These are phyloP conservation scores for Picochlorum costavermella DNA, from an alignment of 139 green algal genomes.

Conservation along the genomic window DNA sequence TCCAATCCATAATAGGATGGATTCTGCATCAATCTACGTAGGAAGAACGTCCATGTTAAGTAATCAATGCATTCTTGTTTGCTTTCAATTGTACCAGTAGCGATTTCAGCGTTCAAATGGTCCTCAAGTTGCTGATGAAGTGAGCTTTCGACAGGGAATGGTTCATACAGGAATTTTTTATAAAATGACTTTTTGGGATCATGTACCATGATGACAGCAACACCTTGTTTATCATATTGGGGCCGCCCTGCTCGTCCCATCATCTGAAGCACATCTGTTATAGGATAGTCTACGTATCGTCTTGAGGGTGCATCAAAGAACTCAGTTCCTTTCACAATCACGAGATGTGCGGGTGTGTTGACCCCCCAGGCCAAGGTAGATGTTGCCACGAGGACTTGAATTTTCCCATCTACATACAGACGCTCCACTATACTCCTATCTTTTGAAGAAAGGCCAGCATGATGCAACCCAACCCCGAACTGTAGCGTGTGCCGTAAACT, in stretches of 20 bases:
- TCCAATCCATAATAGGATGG: conserved; percentile 91
- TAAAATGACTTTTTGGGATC: conserved; percentile 99
- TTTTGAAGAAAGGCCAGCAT: conserved; percentile 77
- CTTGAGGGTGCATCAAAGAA: conserved; percentile 80
- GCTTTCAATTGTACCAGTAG: conserved; percentile 56
- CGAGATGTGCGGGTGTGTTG: conserved; percentile 89
- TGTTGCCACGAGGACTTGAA: conserved; percentile 88
- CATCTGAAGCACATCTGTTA: conserved; percentile 96
- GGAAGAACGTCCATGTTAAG: conserved; percentile 96
- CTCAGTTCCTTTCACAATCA: conserved; percentile 97
- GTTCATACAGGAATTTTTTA: conserved; percentile 98
- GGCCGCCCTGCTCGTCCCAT: conserved; percentile 85
- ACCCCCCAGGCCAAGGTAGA: conserved; percentile 90
- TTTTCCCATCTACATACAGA: conserved; percentile 83
- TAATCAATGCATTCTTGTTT: conserved; percentile 89
- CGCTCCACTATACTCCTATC: conserved; percentile 78
- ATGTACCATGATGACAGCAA: conserved; percentile 93
- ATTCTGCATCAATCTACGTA: conserved; percentile 67
- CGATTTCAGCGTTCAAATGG: conserved; percentile 94
- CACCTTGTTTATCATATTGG: conserved; percentile 83
- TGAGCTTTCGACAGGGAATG: conserved; percentile 92
- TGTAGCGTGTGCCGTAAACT: conserved; percentile 70
- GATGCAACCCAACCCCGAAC: conserved; percentile 96
- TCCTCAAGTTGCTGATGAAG: conserved; percentile 79
- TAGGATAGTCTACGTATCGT: conserved; percentile 94